These are phyloP conservation scores for Trichophyton mentagrophytes DNA, from an alignment of 2,329 filamentous ascomycete genomes.

Conservation along the genomic window DNA sequence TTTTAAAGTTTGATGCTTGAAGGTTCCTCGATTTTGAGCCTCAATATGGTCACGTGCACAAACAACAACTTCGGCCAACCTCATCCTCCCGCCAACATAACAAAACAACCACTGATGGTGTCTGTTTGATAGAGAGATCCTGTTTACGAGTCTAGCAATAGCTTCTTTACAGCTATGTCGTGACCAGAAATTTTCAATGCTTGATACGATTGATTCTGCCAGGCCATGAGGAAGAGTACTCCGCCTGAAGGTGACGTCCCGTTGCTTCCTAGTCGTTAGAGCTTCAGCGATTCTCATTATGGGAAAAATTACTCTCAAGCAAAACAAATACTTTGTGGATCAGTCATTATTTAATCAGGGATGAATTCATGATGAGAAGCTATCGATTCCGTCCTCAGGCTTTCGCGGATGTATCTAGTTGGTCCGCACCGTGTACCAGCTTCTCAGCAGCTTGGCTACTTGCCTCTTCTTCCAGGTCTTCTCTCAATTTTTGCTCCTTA, in stretches of 20 bases:
- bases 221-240: too few relatives aligned
- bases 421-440: background rate
- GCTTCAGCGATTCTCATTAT: background rate
- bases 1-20: too few relatives aligned
- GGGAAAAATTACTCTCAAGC: background rate
- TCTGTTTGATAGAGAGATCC: too few relatives aligned
- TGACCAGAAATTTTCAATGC: background rate
- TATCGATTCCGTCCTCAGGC: background rate
- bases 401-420: background rate
- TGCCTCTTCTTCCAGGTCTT: slow-evolving; percentile 22
- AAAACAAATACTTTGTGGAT: background rate
- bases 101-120: too few relatives aligned
- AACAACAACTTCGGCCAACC: background rate
- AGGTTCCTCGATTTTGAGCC: too few relatives aligned
- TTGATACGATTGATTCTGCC: background rate
- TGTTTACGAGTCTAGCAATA: too few relatives aligned
- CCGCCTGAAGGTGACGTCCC: background rate
- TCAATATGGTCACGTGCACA: background rate
- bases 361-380: background rate
- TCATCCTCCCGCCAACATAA: background rate
- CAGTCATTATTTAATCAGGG: background rate
- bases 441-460: background rate
- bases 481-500: slow-evolving; percentile 16
- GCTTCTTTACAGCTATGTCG: too few relatives aligned
- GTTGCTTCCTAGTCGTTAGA: background rate